Conservation (phyloP, 305 asterid genomes). For the Fraxinus nigra region DNA sequence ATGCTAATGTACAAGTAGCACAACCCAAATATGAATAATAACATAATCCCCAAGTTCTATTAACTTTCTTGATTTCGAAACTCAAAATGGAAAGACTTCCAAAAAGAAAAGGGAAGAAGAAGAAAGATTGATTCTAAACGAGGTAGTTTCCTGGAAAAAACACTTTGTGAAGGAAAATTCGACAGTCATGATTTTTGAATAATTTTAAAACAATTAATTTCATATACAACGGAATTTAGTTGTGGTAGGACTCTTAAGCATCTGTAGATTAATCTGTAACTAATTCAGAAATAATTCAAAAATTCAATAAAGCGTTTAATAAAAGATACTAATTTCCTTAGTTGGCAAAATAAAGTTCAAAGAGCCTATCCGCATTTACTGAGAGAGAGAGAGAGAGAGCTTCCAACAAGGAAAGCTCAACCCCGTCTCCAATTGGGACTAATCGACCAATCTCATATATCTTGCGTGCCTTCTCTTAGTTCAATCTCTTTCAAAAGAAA, state of each 20-base stretch:
- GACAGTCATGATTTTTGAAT: neutral
- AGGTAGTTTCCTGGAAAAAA: neutral
- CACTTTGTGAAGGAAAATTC: neutral
- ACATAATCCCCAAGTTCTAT: neutral
- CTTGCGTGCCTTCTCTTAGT: neutral
- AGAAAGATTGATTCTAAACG: neutral
- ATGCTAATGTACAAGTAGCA: too few species aligned
- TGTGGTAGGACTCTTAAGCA: neutral
- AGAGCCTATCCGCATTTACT: neutral
- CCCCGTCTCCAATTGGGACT: neutral
- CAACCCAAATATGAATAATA: neutral
- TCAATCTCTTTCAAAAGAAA: neutral
- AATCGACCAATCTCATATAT: neutral
- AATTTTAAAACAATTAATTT: neutral
- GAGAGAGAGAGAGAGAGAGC: neutral
- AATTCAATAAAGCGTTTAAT: neutral
- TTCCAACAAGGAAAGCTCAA: neutral
- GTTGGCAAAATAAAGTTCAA: neutral
- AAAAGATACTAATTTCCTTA: neutral
- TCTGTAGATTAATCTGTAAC: neutral
- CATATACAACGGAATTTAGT: neutral
- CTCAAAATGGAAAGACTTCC: neutral
- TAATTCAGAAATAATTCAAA: neutral
- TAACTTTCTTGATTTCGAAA: neutral
- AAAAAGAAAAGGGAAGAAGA: neutral